Percentiles rank a stretch among this genome's conserved stretches.
Conservation (phyloP, 140 eudicot species). For the Stevia rebaudiana region DNA sequence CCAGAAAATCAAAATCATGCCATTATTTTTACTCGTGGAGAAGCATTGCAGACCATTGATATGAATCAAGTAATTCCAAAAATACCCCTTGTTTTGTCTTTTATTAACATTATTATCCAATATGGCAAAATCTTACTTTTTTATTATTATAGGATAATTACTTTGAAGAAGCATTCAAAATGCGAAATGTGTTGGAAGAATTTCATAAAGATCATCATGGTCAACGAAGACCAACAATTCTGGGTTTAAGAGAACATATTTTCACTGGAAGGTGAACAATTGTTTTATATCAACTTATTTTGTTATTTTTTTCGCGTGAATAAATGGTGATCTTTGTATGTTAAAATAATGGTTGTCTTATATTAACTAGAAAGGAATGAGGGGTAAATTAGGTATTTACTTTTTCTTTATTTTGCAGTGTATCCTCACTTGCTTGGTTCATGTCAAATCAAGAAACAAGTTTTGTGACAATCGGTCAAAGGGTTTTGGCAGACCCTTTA, state of each 20-base stretch:
- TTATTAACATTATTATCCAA: conserved; percentile 15
- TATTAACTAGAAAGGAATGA: not conserved
- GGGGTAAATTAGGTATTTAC: not conserved
- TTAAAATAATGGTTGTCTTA: not conserved
- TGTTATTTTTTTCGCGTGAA: not conserved
- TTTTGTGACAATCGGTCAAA: conserved; percentile 94
- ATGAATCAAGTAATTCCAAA: conserved; percentile 77
- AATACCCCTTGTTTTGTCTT: not conserved
- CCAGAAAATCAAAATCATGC: conserved; percentile 99
- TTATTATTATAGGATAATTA: conserved; percentile 60
- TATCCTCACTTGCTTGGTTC: conserved; percentile 98
- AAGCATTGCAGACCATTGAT: conserved; percentile 96
- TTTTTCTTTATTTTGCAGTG: conserved; percentile 47
- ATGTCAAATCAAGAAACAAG: conserved; percentile 99
- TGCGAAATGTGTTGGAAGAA: conserved; percentile 93
- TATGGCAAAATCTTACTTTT: conserved; percentile 18
- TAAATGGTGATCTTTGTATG: not conserved
- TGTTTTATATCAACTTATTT: conserved; percentile 13
- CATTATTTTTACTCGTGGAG: conserved; percentile 96
- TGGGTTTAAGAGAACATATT: conserved; percentile 95
- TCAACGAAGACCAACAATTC: conserved; percentile 76
- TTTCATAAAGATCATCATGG: conserved; percentile 68
- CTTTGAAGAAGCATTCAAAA: conserved; percentile 97
- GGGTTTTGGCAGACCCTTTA: conserved; percentile 89
- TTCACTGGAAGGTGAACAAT: conserved; percentile 83